phyloP scores from a whole-genome alignment of 208 protist genomes.

The Trypanosoma platydactyli region DNA sequence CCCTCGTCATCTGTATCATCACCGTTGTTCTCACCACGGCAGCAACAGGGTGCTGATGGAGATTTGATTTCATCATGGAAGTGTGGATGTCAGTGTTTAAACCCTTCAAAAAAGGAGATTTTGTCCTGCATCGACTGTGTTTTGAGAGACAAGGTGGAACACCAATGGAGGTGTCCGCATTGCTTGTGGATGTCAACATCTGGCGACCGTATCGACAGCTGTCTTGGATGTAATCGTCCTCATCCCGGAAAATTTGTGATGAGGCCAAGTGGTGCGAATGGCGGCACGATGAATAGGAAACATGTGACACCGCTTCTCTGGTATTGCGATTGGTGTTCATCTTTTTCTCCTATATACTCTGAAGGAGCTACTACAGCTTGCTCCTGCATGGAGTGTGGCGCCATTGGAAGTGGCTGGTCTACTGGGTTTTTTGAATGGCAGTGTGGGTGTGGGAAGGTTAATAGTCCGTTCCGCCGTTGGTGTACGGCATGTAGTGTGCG shows the following conservation, averaged over 20 bases:
- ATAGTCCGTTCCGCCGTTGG: constrained; percentile 41
- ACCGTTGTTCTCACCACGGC: neutral
- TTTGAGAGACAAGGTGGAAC: constrained; percentile 32
- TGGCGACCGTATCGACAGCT: constrained; percentile 39
- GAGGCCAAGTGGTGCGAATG: neutral
- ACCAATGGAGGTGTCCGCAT: constrained; percentile 51
- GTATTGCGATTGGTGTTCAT: constrained; percentile 27
- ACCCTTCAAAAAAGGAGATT: neutral
- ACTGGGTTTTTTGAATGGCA: constrained; percentile 50
- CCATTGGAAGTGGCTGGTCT: constrained; percentile 25
- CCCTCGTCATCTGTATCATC: neutral
- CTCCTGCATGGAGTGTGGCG: constrained; percentile 17
- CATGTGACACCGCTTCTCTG: constrained; percentile 10
- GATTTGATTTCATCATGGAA: constrained; percentile 24
- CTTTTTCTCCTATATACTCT: constrained; percentile 7
- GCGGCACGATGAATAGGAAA: neutral
- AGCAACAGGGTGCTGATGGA: neutral
- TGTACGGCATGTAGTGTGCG: constrained; percentile 53
- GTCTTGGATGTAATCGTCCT: constrained; percentile 50
- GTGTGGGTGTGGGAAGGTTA: constrained; percentile 66
- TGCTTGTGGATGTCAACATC: constrained; percentile 40
- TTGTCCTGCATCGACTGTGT: constrained; percentile 48
- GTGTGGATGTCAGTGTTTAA: constrained; percentile 59
- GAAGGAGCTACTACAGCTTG: neutral
- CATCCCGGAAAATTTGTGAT: constrained; percentile 32